Conservation (phyloP, 78 protist genomes). For the Abeoforma whisleri region DNA sequence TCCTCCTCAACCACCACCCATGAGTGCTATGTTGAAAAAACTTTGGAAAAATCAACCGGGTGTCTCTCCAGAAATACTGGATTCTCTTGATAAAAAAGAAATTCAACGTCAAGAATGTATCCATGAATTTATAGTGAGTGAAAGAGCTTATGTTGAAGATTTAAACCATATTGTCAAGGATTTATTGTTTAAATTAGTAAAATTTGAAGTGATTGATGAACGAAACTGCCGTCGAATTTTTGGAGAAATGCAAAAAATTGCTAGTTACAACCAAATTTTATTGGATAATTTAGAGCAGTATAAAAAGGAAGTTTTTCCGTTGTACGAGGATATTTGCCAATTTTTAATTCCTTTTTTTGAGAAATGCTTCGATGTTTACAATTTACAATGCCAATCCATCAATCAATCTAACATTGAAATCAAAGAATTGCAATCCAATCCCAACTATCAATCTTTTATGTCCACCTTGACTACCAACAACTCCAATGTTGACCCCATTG, state of each 20-base stretch:
- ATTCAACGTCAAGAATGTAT: not conserved
- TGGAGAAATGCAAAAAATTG: not conserved
- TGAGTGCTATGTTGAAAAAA: not conserved
- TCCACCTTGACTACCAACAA: not conserved
- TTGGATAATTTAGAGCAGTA: not conserved
- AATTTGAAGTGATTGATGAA: not conserved
- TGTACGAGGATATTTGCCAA: not conserved
- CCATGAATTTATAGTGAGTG: constrained; percentile 9
- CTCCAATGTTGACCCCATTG: not conserved
- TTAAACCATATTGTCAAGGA: not conserved
- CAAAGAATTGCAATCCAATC: not conserved
- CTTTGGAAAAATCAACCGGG: constrained; percentile 6
- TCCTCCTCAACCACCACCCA: not conserved
- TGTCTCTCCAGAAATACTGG: not conserved
- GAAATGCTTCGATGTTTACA: not conserved
- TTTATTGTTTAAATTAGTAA: too few species aligned
- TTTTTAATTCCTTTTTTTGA: too few species aligned
- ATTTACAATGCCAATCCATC: not conserved
- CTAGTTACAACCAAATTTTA: not conserved
- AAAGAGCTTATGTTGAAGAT: not conserved
- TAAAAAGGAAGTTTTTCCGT: not conserved
- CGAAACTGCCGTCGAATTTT: not conserved
- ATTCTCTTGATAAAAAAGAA: not conserved
- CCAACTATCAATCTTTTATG: not conserved
- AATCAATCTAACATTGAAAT: not conserved